Base-by-base conservation (phyloP, 495 filamentous ascomycete species). In the Hypoxylon crocopeplum region DNA sequence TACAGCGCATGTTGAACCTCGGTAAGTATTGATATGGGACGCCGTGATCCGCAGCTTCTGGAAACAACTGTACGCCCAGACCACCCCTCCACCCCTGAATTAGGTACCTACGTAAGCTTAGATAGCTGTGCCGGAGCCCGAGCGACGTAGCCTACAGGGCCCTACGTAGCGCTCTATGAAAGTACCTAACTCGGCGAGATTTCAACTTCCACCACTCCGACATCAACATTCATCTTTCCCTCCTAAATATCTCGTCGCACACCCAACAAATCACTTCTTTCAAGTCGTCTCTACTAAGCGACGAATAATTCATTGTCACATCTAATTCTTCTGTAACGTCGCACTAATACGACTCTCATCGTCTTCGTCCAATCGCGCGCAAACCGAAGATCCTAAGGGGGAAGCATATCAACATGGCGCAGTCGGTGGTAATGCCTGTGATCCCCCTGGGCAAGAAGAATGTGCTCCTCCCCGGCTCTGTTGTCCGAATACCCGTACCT, bases 401-500 rank as follows among this genome's bases (percentile, higher is more conserved):
- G 39, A 45, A 50, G 27, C 21, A 48, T 19, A 11, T 48, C 52
- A 61, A 52, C 41, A 70, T 70, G 59, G 56, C 72, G 53, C 72
- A 75, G 49, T 68, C 74, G 17, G 67, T 66, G 10, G 73, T 74
- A 54, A 76, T 95, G 17, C 88, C 91, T 34, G 72, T 97, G 57
- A 86, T 96, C 45, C 87, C 89, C 16, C 80, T 96, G 20, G 82
- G 89, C 15, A 84, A 86, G 55, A 85, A 85, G 63, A 80, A 80
- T 29, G 88, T 96, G 30, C 83, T 97, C 20, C 82, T 96, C 0
- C 93, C 92, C 16, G 91, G 92, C 42, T 84, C 88, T 13, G 86
- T 89, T 32, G 75, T 92, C 22, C 84, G 90, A 54, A 86, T 96
- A 42, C 83, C 89, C 15, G 84, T 96, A 17, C 72, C 77, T 10